phyloP scores from a whole-genome alignment of 345 rosid species.

The Corymbia maculata region DNA sequence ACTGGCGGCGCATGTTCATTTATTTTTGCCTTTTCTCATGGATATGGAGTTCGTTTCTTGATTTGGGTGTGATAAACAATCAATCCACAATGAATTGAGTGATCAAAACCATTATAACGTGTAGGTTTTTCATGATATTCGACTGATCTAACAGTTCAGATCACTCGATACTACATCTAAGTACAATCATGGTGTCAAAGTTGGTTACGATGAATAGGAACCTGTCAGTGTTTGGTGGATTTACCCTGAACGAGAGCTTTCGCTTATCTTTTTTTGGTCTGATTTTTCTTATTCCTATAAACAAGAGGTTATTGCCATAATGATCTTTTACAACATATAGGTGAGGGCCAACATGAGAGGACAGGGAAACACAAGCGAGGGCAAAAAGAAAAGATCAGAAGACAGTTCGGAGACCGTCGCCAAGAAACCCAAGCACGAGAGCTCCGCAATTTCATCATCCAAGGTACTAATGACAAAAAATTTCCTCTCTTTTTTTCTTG shows the following conservation, averaged over 20 bases:
- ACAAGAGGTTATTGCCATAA: background rate
- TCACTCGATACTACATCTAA: background rate
- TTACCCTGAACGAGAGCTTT: background rate
- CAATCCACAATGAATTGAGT: background rate
- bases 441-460: conserved; percentile 38
- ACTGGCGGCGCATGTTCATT: background rate
- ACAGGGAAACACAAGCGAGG: conserved; percentile 33
- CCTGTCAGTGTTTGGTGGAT: background rate
- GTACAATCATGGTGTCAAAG: background rate
- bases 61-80: background rate
- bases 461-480: conserved; percentile 33
- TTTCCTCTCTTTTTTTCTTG: background rate
- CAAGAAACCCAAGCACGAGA: conserved; percentile 24
- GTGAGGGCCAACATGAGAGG: conserved; percentile 13
- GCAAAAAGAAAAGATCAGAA: conserved; percentile 53
- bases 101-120: background rate
- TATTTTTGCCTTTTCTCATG: background rate
- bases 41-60: background rate
- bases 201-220: background rate
- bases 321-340: conserved; percentile 16
- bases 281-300: background rate
- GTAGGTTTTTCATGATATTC: background rate
- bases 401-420: conserved; percentile 26
- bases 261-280: background rate
- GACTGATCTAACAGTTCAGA: background rate